Conservation (phyloP, 1,139 yeast species). For the Debaryomyces subglobosus region DNA sequence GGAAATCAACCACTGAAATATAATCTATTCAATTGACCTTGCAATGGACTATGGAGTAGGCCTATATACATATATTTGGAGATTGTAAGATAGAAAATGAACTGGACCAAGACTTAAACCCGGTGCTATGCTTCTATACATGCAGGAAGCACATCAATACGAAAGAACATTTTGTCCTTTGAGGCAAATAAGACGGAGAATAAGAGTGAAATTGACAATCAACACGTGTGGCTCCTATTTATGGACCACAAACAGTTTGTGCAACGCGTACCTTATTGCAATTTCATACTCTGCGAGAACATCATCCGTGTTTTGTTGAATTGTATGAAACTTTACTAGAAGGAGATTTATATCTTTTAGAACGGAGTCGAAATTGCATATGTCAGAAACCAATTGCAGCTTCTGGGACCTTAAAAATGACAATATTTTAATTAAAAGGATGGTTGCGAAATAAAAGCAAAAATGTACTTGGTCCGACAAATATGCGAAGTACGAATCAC, state of each 20-base stretch:
- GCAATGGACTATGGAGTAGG: not conserved
- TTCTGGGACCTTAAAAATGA: constrained; percentile 3
- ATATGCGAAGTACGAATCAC: constrained; percentile 67
- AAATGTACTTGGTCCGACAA: constrained; percentile 70
- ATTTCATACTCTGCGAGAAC: constrained; percentile 32
- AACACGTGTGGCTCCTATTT: not conserved
- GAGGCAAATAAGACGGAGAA: not conserved
- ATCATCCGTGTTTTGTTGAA: constrained; percentile 31
- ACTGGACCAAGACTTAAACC: not conserved
- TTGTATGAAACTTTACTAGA: constrained; percentile 33
- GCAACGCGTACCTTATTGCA: constrained; percentile 25
- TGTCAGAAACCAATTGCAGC: constrained; percentile 1
- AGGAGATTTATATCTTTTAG: constrained; percentile 21
- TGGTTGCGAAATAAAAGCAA: constrained; percentile 54
- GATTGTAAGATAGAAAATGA: not conserved
- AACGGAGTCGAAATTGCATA: not conserved
- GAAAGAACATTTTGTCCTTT: not conserved
- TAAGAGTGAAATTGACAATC: not conserved
- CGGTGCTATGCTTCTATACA: not conserved
- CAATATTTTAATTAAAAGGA: constrained; percentile 41
- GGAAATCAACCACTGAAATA: not conserved
- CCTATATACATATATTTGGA: not conserved
- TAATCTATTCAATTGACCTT: not conserved
- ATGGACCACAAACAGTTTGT: not conserved
- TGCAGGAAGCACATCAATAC: not conserved